A percentile compares a stretch with the other conserved stretches of the same genome.
Evolutionary conservation across 495 filamentous ascomycete species (phyloP).

Genomic region (Aspergillus biplanus): DNA sequence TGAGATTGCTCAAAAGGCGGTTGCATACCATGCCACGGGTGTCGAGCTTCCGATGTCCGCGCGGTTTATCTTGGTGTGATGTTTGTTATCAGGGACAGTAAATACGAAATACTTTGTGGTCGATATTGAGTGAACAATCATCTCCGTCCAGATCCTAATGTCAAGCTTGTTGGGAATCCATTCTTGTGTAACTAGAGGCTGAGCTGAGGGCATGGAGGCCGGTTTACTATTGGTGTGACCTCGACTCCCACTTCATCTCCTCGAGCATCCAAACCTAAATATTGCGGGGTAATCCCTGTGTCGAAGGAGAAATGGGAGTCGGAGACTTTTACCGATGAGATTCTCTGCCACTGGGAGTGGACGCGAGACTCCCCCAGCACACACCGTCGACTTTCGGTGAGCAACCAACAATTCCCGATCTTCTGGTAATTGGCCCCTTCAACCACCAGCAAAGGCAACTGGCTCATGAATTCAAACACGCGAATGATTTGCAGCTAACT

Average conservation of each 20-base stretch:
- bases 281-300: conserved; percentile 18
- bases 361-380: background rate
- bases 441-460: conserved; percentile 10
- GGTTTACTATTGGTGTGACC: background rate
- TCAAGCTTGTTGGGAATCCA: conserved; percentile 11
- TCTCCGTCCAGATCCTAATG: conserved; percentile 4
- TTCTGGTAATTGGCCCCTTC: conserved; percentile 14
- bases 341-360: background rate
- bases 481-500: conserved; percentile 24
- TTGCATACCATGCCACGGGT: background rate
- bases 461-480: conserved; percentile 15
- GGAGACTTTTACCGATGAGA: conserved; percentile 10
- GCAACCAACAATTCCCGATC: conserved; percentile 15
- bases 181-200: conserved; percentile 9
- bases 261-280: background rate
- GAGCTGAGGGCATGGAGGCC: conserved; percentile 8
- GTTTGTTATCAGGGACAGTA: too few species aligned
- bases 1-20: background rate
- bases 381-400: conserved; percentile 7
- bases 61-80: background rate
- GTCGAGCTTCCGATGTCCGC: background rate
- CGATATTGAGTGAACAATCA: background rate
- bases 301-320: background rate
- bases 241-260: background rate
- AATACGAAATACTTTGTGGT: background rate